phyloP scores from a whole-genome alignment of 257 asterid species.

The Forsythia viridissima region DNA sequence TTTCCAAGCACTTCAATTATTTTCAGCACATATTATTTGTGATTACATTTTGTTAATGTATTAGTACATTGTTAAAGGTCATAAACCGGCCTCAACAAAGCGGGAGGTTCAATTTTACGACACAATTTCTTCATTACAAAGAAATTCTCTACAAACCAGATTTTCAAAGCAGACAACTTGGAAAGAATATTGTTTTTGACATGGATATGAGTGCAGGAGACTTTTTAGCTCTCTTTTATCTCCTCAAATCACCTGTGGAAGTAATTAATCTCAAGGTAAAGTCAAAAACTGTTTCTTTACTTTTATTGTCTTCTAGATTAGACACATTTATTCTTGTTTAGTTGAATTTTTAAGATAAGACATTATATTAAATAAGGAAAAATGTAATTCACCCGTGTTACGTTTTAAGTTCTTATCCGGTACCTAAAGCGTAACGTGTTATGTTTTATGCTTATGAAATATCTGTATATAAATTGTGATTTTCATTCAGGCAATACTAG shows the following conservation, averaged over 20 bases:
- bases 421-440: background rate
- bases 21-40: background rate
- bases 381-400: no score
- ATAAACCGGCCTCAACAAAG: conserved; percentile 51
- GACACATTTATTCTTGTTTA: background rate
- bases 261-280: conserved; percentile 71
- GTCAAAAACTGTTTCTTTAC: background rate
- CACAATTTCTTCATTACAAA: conserved; percentile 57
- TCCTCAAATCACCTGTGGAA: conserved; percentile 71
- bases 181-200: conserved; percentile 75
- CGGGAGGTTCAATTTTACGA: conserved; percentile 67
- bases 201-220: conserved; percentile 97
- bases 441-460: background rate
- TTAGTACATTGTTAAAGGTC: conserved; percentile 45
- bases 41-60: background rate
- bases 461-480: background rate
- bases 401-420: no score
- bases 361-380: no score
- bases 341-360: background rate
- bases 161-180: conserved; percentile 44
- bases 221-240: conserved; percentile 77
- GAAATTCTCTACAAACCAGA: conserved; percentile 57
- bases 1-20: conserved; percentile 1
- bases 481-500: conserved; percentile 58
- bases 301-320: background rate